Base-by-base conservation (phyloP, 257 asterid genomes). In the Lavandula angustifolia region DNA sequence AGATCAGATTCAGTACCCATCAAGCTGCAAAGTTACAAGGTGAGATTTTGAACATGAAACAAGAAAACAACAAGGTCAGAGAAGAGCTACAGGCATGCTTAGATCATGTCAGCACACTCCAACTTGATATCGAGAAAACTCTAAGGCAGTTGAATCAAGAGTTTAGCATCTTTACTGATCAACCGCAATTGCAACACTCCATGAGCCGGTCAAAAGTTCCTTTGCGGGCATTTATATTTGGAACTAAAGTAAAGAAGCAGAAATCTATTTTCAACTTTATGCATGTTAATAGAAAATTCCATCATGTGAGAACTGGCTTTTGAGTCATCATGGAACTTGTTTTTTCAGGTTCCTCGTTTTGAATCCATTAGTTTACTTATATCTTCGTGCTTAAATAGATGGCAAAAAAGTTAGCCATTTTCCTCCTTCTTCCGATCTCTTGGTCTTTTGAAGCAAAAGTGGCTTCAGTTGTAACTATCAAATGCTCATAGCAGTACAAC, bases 21-120 rank as follows among this genome's bases (percentile, higher is more conserved):
- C 96, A 89, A 73, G 99, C 99, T 48, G 99, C 99, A 53, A 89
- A 84, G 60, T 71, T 89, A 70, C 96, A 89, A 73, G 99, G 99
- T 29, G 97, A 92, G 80, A 76, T 84, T 53, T 46, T 83, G 84
- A 89, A 85, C 81, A 92, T 89, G 99, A 87, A 87, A 72, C 99
- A 89, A 62, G 99, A 92, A 66, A 92, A 89, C 79, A 87, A 80
- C 64, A 90, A 80, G 81, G 95, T 92, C 0, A 84, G 83, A 53
- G 90, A 84, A 64, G 95, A 92, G 65, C 79, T 92, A 9, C 84
- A 85, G 69, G 68, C 92, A 3, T 95, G 95, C 27, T 73, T 76
- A 3, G 95, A 85, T 59, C 88, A 84, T 33, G 85, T 83, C 34
- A 80, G 79, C 12, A 10, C 55, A 18, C 88, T 92, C 46, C 96